Evolutionary conservation across 2,329 filamentous ascomycete species (phyloP).

Genomic region (Fusarium buharicum): DNA sequence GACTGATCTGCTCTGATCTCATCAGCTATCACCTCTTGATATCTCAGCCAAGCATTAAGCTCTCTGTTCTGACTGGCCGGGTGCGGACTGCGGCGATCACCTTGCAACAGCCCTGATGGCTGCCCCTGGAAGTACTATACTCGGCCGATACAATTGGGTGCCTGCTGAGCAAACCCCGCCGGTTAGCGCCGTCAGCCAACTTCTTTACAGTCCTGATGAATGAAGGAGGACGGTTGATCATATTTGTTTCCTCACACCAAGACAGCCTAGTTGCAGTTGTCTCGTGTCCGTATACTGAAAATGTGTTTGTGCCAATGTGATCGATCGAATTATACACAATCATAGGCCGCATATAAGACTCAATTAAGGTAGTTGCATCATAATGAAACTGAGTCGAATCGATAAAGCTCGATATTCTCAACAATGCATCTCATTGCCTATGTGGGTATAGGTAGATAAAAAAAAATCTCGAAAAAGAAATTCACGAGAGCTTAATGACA

Average conservation of each 20-base stretch:
- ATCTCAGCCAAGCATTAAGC: constrained; percentile 15
- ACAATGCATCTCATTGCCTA: constrained; percentile 15
- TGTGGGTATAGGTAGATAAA: constrained; percentile 11
- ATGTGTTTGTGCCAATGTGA: not conserved
- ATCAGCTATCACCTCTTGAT: constrained; percentile 23
- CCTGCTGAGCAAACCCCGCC: constrained; percentile 20
- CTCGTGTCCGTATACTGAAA: not conserved
- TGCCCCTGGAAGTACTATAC: constrained; percentile 17
- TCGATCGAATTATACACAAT: constrained; percentile 11
- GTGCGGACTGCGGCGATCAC: constrained; percentile 31
- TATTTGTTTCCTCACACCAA: not conserved
- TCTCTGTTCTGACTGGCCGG: constrained; percentile 32
- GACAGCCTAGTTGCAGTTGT: not conserved
- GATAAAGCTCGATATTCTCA: not conserved
- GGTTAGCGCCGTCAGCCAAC: constrained; percentile 23
- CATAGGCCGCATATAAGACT: not conserved
- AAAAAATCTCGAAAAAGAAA: too few species aligned
- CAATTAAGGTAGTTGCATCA: constrained; percentile 11
- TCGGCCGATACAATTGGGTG: constrained; percentile 28
- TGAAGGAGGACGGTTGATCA: not conserved
- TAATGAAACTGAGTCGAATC: not conserved
- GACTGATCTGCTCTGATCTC: constrained; percentile 15
- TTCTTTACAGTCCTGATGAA: not conserved
- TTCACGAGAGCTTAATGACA: constrained; percentile 12
- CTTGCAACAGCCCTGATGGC: constrained; percentile 22